Base-by-base conservation (phyloP, 2,329 filamentous ascomycete species). In the Paracoccidioides brasiliensis region DNA sequence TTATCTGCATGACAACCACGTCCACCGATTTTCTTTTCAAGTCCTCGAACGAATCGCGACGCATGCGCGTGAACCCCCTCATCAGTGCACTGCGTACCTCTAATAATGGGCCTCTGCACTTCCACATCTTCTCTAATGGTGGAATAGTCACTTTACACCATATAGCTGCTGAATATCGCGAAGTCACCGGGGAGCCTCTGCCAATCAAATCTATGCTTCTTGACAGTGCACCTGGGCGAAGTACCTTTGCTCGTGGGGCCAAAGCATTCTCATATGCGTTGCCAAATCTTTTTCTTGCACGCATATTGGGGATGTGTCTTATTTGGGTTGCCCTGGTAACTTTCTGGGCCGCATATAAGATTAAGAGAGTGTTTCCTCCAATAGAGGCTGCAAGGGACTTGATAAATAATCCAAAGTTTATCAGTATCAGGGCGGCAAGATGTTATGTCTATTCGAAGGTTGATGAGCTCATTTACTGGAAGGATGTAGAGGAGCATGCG, bases 51-150 rank as follows among this genome's bases (percentile, higher is more conserved):
- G 41, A 56, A 4, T 61, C 64, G 3, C 67, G 68, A 30, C 58
- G 58, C 48, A 57, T 59, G 14, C 67, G 66, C 33, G 58, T 72
- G 42, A 58, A 61, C 9, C 69, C 74, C 1, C 68, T 67, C 7
- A 62, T 73, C 8, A 63, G 69, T 12, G 66, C 66, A 22, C 62
- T 75, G 14, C 65, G 61, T 49, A 55, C 14, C 57, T 35, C 64
- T 53, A 46, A 59, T 58, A 45, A 56, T 56, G 58, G 60, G 64
- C 61, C 68, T 5, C 62, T 68, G 8, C 67, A 74, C 35, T 59
- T 78, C 7, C 76, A 79, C 63, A 64, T 73, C 55, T 79, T 78
- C 65, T 78, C 75, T 28, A 77, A 79, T 57, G 76, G 76, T 32
- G 77, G 77, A 14, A 64, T 70, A 22, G 68, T 70, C 52, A 71